Evolutionary conservation across 495 filamentous ascomycete genomes (phyloP).

Genomic region (Trichoderma erinaceum): DNA sequence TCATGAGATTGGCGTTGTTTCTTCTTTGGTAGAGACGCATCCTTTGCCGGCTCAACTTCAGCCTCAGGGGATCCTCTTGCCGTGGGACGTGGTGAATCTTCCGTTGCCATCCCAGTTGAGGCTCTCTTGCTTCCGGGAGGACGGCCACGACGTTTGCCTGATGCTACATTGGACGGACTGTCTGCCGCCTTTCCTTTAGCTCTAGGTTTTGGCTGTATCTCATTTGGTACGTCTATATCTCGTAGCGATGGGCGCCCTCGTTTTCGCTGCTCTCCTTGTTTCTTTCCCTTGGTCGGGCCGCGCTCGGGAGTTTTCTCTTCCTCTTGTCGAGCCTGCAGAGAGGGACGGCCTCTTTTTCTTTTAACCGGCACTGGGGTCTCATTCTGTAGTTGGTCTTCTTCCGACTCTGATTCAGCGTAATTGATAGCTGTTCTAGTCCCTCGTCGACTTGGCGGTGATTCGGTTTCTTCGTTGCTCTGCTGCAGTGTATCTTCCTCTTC

Average conservation of each 20-base stretch:
- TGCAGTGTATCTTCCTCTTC: constrained; percentile 4
- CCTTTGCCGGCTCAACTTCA: not conserved
- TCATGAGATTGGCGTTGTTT: not conserved
- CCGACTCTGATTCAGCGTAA: not conserved
- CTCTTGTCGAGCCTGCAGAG: constrained; percentile 13
- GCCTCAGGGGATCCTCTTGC: not conserved
- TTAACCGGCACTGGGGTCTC: not conserved
- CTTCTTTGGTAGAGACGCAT: not conserved
- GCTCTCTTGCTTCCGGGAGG: constrained; percentile 18
- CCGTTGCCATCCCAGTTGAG: not conserved
- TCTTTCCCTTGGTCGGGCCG: constrained; percentile 24
- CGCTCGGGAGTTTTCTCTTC: constrained; percentile 20
- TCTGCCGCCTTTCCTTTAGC: not conserved
- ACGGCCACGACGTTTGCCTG: constrained; percentile 15
- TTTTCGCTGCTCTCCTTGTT: constrained; percentile 7
- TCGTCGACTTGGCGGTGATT: not conserved
- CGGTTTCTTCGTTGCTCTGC: not conserved
- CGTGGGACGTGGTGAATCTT: not conserved
- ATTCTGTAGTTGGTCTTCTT: constrained; percentile 1
- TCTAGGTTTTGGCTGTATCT: not conserved
- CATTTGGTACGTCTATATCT: constrained; percentile 13
- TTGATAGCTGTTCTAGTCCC: not conserved
- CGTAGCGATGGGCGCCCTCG: constrained; percentile 19
- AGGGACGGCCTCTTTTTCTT: constrained; percentile 14
- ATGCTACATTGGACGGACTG: not conserved